Evolutionary conservation across 495 filamentous ascomycete genomes (phyloP).

Genomic region (Trichocladium antarcticum): DNA sequence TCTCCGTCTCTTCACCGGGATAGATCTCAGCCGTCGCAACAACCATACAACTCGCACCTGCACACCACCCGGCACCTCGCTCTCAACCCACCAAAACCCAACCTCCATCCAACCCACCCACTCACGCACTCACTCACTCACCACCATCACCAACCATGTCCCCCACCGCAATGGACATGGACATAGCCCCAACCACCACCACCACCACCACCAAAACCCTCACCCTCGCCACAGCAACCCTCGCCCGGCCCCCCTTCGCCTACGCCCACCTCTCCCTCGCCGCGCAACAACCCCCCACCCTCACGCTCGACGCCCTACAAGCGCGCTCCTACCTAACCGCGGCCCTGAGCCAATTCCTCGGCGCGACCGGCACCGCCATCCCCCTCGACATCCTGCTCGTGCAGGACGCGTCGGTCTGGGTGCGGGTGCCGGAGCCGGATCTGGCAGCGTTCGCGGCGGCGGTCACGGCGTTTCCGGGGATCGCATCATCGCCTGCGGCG

Average conservation of each 20-base stretch:
- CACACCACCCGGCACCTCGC: not conserved
- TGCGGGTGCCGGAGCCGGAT: constrained; percentile 65
- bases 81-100: not conserved
- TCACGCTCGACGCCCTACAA: constrained; percentile 58
- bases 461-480: constrained; percentile 54
- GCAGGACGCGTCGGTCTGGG: constrained; percentile 48
- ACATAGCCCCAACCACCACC: constrained; percentile 4
- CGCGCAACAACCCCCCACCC: constrained; percentile 10
- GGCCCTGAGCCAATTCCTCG: constrained; percentile 70
- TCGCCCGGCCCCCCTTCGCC: constrained; percentile 28
- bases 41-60: too few relatives aligned
- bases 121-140: not conserved
- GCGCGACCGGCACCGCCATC: constrained; percentile 63
- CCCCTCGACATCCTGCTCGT: constrained; percentile 68
- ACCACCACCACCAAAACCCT: constrained; percentile 20
- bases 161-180: constrained; percentile 12
- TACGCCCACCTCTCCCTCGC: constrained; percentile 34
- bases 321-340: constrained; percentile 59
- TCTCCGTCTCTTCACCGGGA: too few relatives aligned
- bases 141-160: not conserved
- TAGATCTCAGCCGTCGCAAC: too few relatives aligned
- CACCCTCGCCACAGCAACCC: constrained; percentile 27
- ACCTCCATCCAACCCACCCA: not conserved
- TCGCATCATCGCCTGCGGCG: constrained; percentile 6
- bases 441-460: constrained; percentile 46